These are phyloP conservation scores for Apiotrichum domesticum DNA, from an alignment of 1,284 basidiomycete genomes.

Conservation along the genomic window DNA sequence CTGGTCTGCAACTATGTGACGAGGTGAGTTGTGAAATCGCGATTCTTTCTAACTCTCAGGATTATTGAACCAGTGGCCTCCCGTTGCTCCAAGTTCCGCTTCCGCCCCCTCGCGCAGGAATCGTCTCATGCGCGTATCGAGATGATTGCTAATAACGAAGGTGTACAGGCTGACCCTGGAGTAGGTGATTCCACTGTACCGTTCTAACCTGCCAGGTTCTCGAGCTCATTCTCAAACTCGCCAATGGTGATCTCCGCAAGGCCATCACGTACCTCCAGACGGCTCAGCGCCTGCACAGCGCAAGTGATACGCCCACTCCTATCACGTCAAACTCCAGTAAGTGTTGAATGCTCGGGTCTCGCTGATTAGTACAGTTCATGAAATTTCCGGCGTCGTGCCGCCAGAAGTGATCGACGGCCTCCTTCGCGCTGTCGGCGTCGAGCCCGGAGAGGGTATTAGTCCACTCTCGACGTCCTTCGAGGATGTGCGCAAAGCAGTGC, in stretches of 20 bases:
- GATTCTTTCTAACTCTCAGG: conserved; percentile 49
- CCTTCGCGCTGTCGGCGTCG: conserved; percentile 68
- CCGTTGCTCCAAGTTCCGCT: conserved; percentile 98
- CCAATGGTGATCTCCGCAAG: conserved; percentile 88
- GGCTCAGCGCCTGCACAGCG: conserved; percentile 72
- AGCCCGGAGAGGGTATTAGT: conserved; percentile 51
- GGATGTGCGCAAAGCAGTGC: conserved; percentile 65
- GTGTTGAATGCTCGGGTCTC: conserved; percentile 4
- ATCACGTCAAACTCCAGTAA: conserved; percentile 57
- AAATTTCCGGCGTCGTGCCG: conserved; percentile 95
- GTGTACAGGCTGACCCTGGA: conserved; percentile 49
- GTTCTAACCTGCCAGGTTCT: conserved; percentile 30
- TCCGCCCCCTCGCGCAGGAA: conserved; percentile 77
- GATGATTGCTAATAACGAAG: conserved; percentile 64
- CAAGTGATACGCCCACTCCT: conserved; percentile 61
- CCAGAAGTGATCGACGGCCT: conserved; percentile 64
- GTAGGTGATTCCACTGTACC: conserved; percentile 24
- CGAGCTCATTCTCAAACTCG: conserved; percentile 49
- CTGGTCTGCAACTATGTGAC: conserved; percentile 99
- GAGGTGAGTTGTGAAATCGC: conserved; percentile 54
- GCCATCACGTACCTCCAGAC: conserved; percentile 99
- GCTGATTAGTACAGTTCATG: conserved; percentile 58
- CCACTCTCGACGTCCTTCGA: conserved; percentile 59
- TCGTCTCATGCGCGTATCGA: conserved; percentile 72
- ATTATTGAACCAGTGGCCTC: conserved; percentile 98